Evolutionary conservation across 352 stramenopile species (phyloP).

Genomic region (Aphanomyces euteiches): DNA sequence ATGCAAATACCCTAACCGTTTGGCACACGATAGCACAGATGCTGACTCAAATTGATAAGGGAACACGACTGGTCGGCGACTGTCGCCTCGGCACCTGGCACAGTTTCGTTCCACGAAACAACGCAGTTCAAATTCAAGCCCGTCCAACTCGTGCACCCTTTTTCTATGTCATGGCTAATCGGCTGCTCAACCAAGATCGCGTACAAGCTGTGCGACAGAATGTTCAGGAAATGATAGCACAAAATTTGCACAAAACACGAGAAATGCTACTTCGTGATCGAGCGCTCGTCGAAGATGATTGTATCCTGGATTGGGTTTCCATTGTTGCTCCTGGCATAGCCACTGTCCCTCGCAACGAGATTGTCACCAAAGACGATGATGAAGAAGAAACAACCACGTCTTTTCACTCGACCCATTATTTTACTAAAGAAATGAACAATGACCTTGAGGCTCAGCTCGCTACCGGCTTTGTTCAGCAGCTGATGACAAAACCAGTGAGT

Average conservation of each 20-base stretch:
- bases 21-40: constrained; percentile 10
- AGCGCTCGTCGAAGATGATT: neutral
- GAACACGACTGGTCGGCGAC: neutral
- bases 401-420: constrained; percentile 19
- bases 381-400: constrained; percentile 1
- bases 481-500: constrained; percentile 2
- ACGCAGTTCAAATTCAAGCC: neutral
- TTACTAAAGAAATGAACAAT: constrained; percentile 8
- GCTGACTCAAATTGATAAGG: neutral
- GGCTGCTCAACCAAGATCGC: constrained; percentile 2
- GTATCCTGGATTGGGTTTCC: neutral
- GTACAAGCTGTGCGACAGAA: neutral
- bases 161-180: constrained; percentile 29
- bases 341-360: neutral
- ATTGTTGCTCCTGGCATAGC: neutral
- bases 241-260: neutral
- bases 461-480: constrained; percentile 11
- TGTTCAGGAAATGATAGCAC: neutral
- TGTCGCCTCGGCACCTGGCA: constrained; percentile 17
- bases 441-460: constrained; percentile 4
- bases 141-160: neutral
- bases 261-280: constrained; percentile 10
- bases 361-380: too few species aligned
- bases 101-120: constrained; percentile 2
- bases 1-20: constrained; percentile 2